Conservation (phyloP, 371 early-diverging fungal genomes). For the Mucor saturninus region DNA sequence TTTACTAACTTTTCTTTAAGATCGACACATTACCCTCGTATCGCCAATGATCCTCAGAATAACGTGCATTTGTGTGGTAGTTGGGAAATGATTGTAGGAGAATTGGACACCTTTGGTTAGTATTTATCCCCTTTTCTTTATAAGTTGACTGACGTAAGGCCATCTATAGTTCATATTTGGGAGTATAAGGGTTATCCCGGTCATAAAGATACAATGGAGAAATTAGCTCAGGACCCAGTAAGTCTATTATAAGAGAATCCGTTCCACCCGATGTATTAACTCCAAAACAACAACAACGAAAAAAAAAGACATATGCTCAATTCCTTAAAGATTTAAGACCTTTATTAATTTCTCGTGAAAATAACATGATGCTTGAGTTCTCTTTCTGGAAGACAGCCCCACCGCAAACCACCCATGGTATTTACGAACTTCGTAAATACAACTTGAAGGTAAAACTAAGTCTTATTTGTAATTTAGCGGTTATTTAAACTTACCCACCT, state of each 20-base stretch:
- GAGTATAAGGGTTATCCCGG: slow-evolving; percentile 90
- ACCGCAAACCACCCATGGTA: slow-evolving; percentile 74
- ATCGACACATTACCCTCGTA: slow-evolving; percentile 72
- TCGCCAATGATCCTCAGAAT: slow-evolving; percentile 75
- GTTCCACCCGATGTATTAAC: background rate
- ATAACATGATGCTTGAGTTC: slow-evolving; percentile 90
- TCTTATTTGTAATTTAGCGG: background rate
- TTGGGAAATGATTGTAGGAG: slow-evolving; percentile 87
- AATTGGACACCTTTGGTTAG: slow-evolving; percentile 79
- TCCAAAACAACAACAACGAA: too few relatives aligned
- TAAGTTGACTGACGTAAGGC: background rate
- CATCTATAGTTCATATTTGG: slow-evolving; percentile 82
- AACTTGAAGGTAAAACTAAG: slow-evolving; percentile 62
- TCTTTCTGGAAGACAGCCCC: slow-evolving; percentile 89
- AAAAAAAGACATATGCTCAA: slow-evolving; percentile 33
- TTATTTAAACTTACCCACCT: background rate
- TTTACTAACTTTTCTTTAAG: background rate
- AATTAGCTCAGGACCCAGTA: slow-evolving; percentile 63
- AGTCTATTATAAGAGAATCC: slow-evolving; percentile 12
- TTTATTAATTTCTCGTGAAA: slow-evolving; percentile 74
- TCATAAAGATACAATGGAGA: slow-evolving; percentile 63
- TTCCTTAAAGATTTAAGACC: slow-evolving; percentile 71
- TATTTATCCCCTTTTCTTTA: background rate
- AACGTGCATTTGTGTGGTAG: slow-evolving; percentile 85
- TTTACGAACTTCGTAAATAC: slow-evolving; percentile 92